Conservation (phyloP, 352 stramenopile genomes). For the Phytophthora fragariaefolia region DNA sequence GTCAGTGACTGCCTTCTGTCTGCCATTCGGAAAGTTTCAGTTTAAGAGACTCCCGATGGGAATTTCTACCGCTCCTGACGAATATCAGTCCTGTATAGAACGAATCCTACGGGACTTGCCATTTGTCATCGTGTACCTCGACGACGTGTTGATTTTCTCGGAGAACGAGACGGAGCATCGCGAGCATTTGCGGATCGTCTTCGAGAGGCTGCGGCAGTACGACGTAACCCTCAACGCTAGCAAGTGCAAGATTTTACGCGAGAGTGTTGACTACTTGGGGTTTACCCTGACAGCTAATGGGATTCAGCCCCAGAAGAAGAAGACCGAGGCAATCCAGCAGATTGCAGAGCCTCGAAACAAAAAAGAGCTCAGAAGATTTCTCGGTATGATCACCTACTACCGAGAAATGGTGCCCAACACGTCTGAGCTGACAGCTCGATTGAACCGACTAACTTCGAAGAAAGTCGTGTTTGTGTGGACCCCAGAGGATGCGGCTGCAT, state of each 20-base stretch:
- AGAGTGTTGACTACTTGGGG: neutral
- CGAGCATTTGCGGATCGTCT: constrained; percentile 10
- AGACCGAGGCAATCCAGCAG: constrained; percentile 11
- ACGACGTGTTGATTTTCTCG: constrained; percentile 10
- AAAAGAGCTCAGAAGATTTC: neutral
- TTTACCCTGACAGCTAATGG: neutral
- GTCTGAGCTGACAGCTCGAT: neutral
- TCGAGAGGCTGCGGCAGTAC: constrained; percentile 1
- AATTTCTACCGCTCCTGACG: constrained; percentile 11
- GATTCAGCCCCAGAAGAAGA: constrained; percentile 15
- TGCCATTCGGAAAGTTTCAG: constrained; percentile 11
- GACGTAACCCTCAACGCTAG: constrained; percentile 7
- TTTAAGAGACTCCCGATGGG: constrained; percentile 17
- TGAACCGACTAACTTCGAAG: constrained; percentile 3
- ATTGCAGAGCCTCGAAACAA: constrained; percentile 7
- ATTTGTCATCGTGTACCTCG: constrained; percentile 11
- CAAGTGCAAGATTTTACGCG: constrained; percentile 9
- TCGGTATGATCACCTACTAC: constrained; percentile 15
- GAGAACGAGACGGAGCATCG: constrained; percentile 1
- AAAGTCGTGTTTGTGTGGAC: constrained; percentile 5
- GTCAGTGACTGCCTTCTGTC: neutral
- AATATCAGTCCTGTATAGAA: constrained; percentile 19
- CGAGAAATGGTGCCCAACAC: constrained; percentile 17
- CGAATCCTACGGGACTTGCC: neutral
- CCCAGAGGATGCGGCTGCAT: constrained; percentile 1